These are phyloP conservation scores for Kodamaea neixiangensis DNA, from an alignment of 805 yeast genomes.

Conservation along the genomic window DNA sequence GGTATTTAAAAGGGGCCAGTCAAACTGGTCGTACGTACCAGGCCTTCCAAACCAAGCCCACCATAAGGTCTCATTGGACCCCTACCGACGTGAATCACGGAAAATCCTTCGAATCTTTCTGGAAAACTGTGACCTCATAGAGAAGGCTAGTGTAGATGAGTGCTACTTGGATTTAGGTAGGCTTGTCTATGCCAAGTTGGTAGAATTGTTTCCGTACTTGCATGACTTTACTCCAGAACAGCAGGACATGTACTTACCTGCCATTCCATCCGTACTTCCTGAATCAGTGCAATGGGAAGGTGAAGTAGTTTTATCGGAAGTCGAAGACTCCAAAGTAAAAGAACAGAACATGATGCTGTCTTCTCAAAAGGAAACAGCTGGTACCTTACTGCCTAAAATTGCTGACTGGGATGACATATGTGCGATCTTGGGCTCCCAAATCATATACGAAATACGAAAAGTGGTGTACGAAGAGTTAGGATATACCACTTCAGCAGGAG, in stretches of 20 bases:
- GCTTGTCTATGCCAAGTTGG: slow-evolving; percentile 47
- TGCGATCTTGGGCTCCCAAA: slow-evolving; percentile 63
- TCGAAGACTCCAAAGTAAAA: neutral
- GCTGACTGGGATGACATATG: slow-evolving; percentile 79
- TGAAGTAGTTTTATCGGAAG: slow-evolving; percentile 12
- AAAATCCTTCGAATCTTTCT: slow-evolving; percentile 70
- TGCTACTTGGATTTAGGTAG: slow-evolving; percentile 84
- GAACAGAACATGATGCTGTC: neutral
- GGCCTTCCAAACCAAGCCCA: slow-evolving; percentile 56
- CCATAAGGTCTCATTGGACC: slow-evolving; percentile 88
- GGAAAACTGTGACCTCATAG: slow-evolving; percentile 64
- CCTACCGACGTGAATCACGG: slow-evolving; percentile 84
- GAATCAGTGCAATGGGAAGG: slow-evolving; percentile 33
- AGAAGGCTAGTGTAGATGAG: slow-evolving; percentile 96
- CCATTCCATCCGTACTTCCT: slow-evolving; percentile 42
- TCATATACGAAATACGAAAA: slow-evolving; percentile 55
- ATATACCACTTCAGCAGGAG: slow-evolving; percentile 89
- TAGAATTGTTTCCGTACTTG: slow-evolving; percentile 51
- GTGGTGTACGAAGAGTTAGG: slow-evolving; percentile 56
- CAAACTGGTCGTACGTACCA: slow-evolving; percentile 75
- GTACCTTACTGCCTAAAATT: neutral
- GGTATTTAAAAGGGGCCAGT: slow-evolving; percentile 84
- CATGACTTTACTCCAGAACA: slow-evolving; percentile 8
- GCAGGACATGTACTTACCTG: slow-evolving; percentile 40
- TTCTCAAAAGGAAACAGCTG: neutral